These are phyloP conservation scores for Gossypium ekmanianum DNA, from an alignment of 345 rosid species.

Conservation along the genomic window DNA sequence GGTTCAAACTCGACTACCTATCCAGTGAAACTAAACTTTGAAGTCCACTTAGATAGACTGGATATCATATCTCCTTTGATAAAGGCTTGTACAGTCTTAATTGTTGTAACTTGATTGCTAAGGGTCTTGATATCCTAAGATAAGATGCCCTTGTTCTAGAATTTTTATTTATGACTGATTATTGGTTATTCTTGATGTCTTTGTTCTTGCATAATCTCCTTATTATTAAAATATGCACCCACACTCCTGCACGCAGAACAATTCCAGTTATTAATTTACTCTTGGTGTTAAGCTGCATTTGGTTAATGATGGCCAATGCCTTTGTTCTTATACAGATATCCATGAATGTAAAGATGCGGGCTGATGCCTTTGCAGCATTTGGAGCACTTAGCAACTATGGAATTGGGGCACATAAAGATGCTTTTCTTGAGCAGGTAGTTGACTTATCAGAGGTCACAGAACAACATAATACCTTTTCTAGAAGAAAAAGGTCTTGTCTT, in stretches of 20 bases:
- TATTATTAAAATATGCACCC: background rate
- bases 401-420: conserved; percentile 57
- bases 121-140: background rate
- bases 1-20: background rate
- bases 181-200: background rate
- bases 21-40: background rate
- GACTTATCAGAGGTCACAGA: background rate
- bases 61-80: background rate
- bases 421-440: conserved; percentile 89
- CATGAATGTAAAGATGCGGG: conserved; percentile 81
- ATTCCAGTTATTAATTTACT: background rate
- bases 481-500: background rate
- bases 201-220: background rate
- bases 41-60: background rate
- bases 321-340: conserved; percentile 41
- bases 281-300: conserved; percentile 8
- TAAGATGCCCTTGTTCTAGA: conserved; percentile 14
- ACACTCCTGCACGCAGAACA: background rate
- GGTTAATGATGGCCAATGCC: background rate
- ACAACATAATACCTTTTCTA: background rate
- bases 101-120: background rate
- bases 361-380: conserved; percentile 82
- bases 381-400: conserved; percentile 80
- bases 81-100: background rate
- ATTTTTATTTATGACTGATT: background rate